phyloP scores from a whole-genome alignment of 495 filamentous ascomycete species.

The Daldinia loculata region DNA sequence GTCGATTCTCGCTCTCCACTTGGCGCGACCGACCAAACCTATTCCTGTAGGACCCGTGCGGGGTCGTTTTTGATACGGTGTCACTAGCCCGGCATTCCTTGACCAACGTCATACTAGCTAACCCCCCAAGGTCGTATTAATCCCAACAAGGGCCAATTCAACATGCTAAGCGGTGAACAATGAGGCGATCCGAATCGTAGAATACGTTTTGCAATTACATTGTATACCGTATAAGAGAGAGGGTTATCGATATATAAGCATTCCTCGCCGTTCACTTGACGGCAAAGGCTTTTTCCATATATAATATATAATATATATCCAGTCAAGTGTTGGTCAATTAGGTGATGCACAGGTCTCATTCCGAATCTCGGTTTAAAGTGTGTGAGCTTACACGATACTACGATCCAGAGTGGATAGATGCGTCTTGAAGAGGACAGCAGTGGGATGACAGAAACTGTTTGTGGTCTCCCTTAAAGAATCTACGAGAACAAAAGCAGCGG shows the following conservation, averaged over 20 bases:
- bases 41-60: slow-evolving; percentile 18
- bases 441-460: background rate
- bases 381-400: background rate
- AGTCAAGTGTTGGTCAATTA: background rate
- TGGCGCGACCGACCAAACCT: background rate
- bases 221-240: background rate
- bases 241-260: background rate
- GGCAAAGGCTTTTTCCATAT: background rate
- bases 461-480: background rate
- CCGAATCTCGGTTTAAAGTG: background rate
- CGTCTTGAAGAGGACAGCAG: background rate
- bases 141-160: background rate
- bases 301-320: background rate
- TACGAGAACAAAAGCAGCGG: background rate
- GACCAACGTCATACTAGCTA: slow-evolving; percentile 30
- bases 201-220: background rate
- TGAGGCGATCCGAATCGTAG: background rate
- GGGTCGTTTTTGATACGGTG: slow-evolving; percentile 12
- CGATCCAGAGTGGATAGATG: background rate
- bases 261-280: background rate
- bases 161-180: background rate
- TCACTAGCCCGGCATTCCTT: slow-evolving; percentile 3
- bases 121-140: slow-evolving; percentile 16
- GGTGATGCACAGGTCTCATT: slow-evolving; percentile 1
- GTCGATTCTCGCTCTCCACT: slow-evolving; percentile 1